Base-by-base conservation (phyloP, 192 early-diverging fungal species). In the Coemansia sp. region DNA sequence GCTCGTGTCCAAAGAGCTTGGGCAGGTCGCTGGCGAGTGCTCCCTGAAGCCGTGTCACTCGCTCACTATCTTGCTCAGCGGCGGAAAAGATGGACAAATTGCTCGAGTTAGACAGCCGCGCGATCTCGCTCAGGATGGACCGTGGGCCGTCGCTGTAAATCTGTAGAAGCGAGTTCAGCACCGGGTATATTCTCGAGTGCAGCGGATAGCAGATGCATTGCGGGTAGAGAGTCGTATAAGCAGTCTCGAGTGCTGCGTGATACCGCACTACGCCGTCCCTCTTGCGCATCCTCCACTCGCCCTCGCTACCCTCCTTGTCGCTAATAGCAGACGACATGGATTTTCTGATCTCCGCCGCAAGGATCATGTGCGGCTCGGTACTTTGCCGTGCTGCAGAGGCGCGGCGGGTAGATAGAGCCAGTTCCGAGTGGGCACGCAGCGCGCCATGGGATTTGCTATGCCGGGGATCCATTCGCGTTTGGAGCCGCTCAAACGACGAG, bases 91-190 rank as follows among this genome's bases (percentile, higher is more conserved):
- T 43, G 2, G 71, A 66, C 5, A 34, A 8, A 57, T 46, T 67
- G 68, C 54, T 71, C 34, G 36, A 10, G 38, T 65, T 64, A 1
- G 81, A 62, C 15, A 68, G 20, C 9, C 76, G 69, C 24, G 81
- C 51, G 29, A 78, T 73, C 43, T 83, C 76, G 18, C 73, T 61
- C n/a, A 83, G 65, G 31, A 83, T 71, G 24, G 68, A 63, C 5
- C 81, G 76, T 38, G 81, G 81, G 2, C 81, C 81, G 46, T 83
- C 81, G 71, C 81, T 69, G 51, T 83, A 83, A 6, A 67, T 47
- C 73, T 83, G 76, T 20, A 78, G 38, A 44, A 83, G 67, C 24
- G 81, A 69, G 55, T 66, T 73, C 20, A 83, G 67, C 9, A 78
- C 81, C 3, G 81, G 76, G 49, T 83, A 83, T 22, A 78, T 52